Evolutionary conservation across 2,329 filamentous ascomycete species (phyloP).

Genomic region (Cadophora gregata): DNA sequence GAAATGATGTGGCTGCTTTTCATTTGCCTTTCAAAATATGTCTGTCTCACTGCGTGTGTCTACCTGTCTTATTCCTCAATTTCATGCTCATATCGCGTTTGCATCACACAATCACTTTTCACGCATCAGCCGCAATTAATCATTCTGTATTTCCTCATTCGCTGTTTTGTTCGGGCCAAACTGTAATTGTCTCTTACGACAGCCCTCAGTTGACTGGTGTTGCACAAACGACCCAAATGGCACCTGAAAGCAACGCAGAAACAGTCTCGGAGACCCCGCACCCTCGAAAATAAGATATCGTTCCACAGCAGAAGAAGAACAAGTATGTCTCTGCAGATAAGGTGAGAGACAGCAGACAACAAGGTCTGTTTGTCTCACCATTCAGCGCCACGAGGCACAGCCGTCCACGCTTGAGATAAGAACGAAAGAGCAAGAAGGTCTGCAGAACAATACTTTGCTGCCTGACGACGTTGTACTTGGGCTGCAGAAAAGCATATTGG

Average conservation of each 20-base stretch:
- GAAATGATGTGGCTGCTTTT: constrained; percentile 12
- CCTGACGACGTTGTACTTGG: background rate
- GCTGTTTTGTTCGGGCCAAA: background rate
- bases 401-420: background rate
- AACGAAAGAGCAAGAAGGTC: background rate
- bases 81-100: background rate
- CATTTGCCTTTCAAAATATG: constrained; percentile 11
- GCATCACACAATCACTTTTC: background rate
- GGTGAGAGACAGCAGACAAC: background rate
- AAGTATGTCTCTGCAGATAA: background rate
- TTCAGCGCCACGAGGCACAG: background rate
- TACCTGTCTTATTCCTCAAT: constrained; percentile 4
- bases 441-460: background rate
- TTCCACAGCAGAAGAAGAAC: background rate
- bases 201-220: background rate
- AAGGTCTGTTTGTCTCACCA: background rate
- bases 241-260: background rate
- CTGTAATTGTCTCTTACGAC: background rate
- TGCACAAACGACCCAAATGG: background rate
- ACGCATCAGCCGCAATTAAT: background rate
- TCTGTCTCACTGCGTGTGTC: constrained; percentile 10
- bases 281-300: background rate
- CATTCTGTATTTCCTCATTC: background rate
- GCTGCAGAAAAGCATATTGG: background rate
- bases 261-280: background rate